These are phyloP conservation scores for Aschersonia sp. DNA, from an alignment of 2,329 filamentous ascomycete genomes.

Conservation along the genomic window DNA sequence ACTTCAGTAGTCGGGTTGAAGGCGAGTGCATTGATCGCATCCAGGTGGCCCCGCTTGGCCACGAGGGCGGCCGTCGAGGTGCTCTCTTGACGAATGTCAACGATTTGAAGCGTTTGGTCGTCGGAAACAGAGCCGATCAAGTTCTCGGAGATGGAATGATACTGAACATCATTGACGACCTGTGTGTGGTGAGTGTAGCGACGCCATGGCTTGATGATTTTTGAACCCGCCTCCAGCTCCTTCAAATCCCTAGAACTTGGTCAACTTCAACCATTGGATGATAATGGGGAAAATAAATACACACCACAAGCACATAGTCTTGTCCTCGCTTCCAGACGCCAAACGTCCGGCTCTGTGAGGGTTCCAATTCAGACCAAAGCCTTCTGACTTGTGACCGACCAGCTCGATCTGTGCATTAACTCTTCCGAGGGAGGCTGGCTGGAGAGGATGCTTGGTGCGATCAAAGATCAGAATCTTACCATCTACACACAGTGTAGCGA, in stretches of 20 bases:
- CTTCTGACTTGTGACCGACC: slow-evolving; percentile 72
- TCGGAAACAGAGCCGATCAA: slow-evolving; percentile 91
- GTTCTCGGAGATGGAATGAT: slow-evolving; percentile 72
- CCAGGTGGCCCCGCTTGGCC: slow-evolving; percentile 62
- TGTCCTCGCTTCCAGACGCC: slow-evolving; percentile 82
- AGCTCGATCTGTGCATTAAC: slow-evolving; percentile 75
- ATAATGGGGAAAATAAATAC: neutral
- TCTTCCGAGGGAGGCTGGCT: slow-evolving; percentile 47
- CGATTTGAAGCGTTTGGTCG: slow-evolving; percentile 81
- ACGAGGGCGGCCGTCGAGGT: slow-evolving; percentile 54
- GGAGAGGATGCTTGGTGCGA: slow-evolving; percentile 77
- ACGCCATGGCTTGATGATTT: slow-evolving; percentile 53
- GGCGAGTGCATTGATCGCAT: slow-evolving; percentile 89
- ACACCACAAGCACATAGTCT: slow-evolving; percentile 81
- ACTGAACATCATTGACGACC: slow-evolving; percentile 93
- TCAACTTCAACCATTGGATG: neutral
- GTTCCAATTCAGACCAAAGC: slow-evolving; percentile 88
- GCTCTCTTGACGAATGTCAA: slow-evolving; percentile 63
- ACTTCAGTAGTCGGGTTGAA: slow-evolving; percentile 91
- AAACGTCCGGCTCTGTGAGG: slow-evolving; percentile 70
- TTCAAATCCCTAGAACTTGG: slow-evolving; percentile 56
- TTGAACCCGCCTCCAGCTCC: slow-evolving; percentile 55
- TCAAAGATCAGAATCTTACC: slow-evolving; percentile 87
- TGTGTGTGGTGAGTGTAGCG: slow-evolving; percentile 79
- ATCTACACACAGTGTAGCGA: slow-evolving; percentile 83